A percentile compares a stretch with the other conserved stretches of the same genome.
Conservation (phyloP, 2,329 filamentous ascomycete species). For the Acephala macrosclerotiorum region DNA sequence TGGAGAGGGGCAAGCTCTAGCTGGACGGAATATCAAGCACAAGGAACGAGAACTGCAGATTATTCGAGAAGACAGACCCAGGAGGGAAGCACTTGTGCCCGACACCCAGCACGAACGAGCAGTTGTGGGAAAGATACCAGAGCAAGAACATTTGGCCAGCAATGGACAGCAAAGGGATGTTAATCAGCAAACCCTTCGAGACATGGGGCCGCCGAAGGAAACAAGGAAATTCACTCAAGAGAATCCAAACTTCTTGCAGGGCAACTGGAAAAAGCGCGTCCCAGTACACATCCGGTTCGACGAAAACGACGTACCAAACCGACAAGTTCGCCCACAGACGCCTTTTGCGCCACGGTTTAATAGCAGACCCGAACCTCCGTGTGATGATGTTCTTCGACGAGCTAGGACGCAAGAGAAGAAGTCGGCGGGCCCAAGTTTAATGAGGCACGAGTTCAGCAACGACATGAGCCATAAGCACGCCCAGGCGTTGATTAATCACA, state of each 20-base stretch:
- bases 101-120: not conserved
- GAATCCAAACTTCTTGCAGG: too few species aligned
- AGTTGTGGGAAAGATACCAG: not conserved
- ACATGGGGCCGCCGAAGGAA: not conserved
- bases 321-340: not conserved
- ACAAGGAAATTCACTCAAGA: not conserved
- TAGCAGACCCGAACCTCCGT: not conserved
- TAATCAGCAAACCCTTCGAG: not conserved
- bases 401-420: not conserved
- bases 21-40: not conserved
- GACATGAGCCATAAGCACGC: constrained; percentile 1
- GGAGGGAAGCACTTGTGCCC: not conserved
- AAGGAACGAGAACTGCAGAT: not conserved
- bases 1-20: not conserved
- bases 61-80: not conserved
- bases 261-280: not conserved
- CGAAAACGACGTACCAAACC: not conserved
- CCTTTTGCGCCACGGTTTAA: not conserved
- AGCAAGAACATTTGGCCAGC: not conserved
- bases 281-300: not conserved
- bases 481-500: not conserved
- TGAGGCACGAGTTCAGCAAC: not conserved
- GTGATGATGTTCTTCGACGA: not conserved
- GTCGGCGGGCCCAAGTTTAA: not conserved
- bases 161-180: not conserved